Percentiles rank a stretch among this genome's conserved stretches.
Evolutionary conservation across 371 early-diverging fungal genomes (phyloP).

Genomic region (Mortierella sp.): DNA sequence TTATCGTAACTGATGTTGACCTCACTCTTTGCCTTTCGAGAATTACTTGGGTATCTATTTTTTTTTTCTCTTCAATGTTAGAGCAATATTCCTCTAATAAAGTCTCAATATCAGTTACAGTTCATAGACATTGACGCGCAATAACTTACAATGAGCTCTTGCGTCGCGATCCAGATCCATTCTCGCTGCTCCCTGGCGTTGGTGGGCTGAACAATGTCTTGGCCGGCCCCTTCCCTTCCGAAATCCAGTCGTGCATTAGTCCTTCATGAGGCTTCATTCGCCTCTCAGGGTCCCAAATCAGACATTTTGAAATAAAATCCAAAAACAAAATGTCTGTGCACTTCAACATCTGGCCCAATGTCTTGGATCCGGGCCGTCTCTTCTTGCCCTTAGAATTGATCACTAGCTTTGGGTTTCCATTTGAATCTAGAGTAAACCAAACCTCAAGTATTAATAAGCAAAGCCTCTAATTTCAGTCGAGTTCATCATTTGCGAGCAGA

Average conservation of each 20-base stretch:
- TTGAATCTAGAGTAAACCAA: constrained; percentile 64
- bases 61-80: background rate
- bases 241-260: constrained; percentile 83
- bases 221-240: constrained; percentile 41
- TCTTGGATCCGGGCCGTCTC: constrained; percentile 82
- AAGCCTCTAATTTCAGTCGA: background rate
- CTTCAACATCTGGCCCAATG: constrained; percentile 77
- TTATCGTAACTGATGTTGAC: background rate
- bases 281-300: constrained; percentile 92
- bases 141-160: constrained; percentile 35
- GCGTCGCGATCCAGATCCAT: constrained; percentile 29
- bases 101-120: too few relatives aligned
- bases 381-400: constrained; percentile 90
- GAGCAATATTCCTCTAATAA: too few relatives aligned
- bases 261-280: constrained; percentile 90
- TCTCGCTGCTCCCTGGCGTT: constrained; percentile 3
- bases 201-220: constrained; percentile 9
- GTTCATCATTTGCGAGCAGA: too few relatives aligned
- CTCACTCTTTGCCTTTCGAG: constrained; percentile 19
- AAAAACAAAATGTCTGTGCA: constrained; percentile 82
- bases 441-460: background rate
- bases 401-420: constrained; percentile 77
- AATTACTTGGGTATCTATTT: constrained; percentile 4
- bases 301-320: constrained; percentile 87
- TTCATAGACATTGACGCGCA: too few relatives aligned